Conservation (phyloP, 805 yeast genomes). For the Torulaspora delbrueckii region DNA sequence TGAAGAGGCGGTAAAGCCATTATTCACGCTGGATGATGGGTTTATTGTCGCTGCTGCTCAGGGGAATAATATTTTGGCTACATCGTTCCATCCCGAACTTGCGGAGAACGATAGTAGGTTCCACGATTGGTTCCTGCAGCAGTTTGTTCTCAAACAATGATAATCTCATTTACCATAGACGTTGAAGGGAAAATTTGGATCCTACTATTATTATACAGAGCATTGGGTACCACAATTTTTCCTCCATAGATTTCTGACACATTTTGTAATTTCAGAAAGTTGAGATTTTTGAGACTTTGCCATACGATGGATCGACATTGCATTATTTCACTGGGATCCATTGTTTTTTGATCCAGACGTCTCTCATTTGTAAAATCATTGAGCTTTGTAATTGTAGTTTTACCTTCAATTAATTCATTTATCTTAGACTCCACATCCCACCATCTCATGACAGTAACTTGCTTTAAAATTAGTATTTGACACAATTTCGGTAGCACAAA, state of each 20-base stretch:
- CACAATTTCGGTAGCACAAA: slow-evolving; percentile 26
- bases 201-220: slow-evolving; percentile 19
- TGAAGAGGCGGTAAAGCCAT: slow-evolving; percentile 35
- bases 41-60: slow-evolving; percentile 70
- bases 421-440: slow-evolving; percentile 22
- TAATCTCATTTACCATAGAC: slow-evolving; percentile 5
- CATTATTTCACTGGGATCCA: slow-evolving; percentile 4
- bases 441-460: slow-evolving; percentile 21
- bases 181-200: slow-evolving; percentile 7
- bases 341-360: slow-evolving; percentile 3
- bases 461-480: slow-evolving; percentile 15
- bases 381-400: background rate
- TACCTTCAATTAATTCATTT: slow-evolving; percentile 1
- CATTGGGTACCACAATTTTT: slow-evolving; percentile 18
- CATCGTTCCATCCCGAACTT: slow-evolving; percentile 79
- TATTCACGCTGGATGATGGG: slow-evolving; percentile 37
- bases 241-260: slow-evolving; percentile 8
- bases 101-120: slow-evolving; percentile 48
- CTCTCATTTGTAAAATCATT: slow-evolving; percentile 1
- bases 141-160: slow-evolving; percentile 42
- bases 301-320: slow-evolving; percentile 8
- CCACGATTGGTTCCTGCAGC: slow-evolving; percentile 66
- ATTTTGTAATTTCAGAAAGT: slow-evolving; percentile 14
- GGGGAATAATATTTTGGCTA: slow-evolving; percentile 55
- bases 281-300: slow-evolving; percentile 12